Base-by-base conservation (phyloP, 1,284 basidiomycete species). In the Pascua guehoae region DNA sequence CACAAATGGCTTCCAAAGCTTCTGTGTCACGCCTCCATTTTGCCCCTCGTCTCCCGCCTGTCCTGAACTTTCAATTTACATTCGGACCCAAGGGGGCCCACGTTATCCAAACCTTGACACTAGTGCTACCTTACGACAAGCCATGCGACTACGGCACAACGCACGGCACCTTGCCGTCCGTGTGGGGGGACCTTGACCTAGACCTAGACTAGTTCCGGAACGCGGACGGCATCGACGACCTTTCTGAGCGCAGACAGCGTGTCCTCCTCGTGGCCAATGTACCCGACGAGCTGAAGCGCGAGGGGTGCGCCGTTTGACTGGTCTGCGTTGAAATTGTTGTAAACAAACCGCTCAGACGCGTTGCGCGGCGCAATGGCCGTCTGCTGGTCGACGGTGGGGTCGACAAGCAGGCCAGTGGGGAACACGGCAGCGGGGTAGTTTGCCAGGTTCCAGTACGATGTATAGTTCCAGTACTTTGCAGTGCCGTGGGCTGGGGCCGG, bases 341-440 rank as follows among this genome's bases (percentile, higher is more conserved):
- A 62, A 41, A 70, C 66, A 10, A 68, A 53, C 47, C 60, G 46
- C 49, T 74, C 74, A 7, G 62, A 57, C 2, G 87, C 85, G 5
- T 67, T 55, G 1, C 75, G 67, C 18, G 74, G 76, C 39, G 81
- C 71, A 70, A 86, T 86, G 15, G n/a, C n/a, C 12, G 16, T 47
- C 56, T 15, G 45, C 37, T 60, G 54, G 14, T 41, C 46, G 42
- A 66, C 76, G 60, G 79, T 79, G 12, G 66, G 63, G 58, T 87
- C 85, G n/a, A 85, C 84, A 46, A 69, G 79, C 56, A 66, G 61
- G 0, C 84, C 82, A 1, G 86, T 86, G 0, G 89, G 89, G 59
- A 91, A 81, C 7, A 83, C 77, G n/a, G 83, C 78, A 1, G 82
- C 80, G 0, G 87, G 80, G 64, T 85, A 88, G 68, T 90, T 88